phyloP scores from a whole-genome alignment of 2,329 filamentous ascomycete species.

The Penicillium sp. region DNA sequence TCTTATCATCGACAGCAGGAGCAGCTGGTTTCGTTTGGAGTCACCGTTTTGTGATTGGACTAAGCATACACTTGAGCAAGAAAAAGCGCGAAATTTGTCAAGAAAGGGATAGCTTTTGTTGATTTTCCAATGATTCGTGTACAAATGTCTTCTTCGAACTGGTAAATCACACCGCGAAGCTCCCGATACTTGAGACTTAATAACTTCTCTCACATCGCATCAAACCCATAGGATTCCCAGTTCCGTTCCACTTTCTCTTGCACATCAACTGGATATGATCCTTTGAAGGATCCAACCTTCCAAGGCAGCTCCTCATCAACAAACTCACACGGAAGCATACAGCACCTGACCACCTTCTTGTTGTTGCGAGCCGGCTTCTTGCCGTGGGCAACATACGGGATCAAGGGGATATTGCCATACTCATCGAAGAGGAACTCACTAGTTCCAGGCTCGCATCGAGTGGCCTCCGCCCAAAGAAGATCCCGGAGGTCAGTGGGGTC shows the following conservation, averaged over 20 bases:
- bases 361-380: constrained; percentile 4
- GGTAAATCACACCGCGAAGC: too few species aligned
- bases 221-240: constrained; percentile 14
- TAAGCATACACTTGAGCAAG: too few species aligned
- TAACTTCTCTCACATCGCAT: not conserved
- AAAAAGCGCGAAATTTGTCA: too few species aligned
- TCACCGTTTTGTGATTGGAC: too few species aligned
- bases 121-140: too few species aligned
- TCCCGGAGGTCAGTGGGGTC: constrained; percentile 19
- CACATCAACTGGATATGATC: constrained; percentile 11
- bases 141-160: too few species aligned
- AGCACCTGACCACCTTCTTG: constrained; percentile 12
- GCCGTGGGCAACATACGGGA: constrained; percentile 14
- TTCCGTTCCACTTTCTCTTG: constrained; percentile 7
- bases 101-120: too few species aligned
- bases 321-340: constrained; percentile 13
- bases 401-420: constrained; percentile 13
- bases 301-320: constrained; percentile 7
- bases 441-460: constrained; percentile 14
- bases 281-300: constrained; percentile 11
- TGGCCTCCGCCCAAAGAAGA: constrained; percentile 24
- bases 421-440: constrained; percentile 17
- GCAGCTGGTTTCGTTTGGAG: too few species aligned
- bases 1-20: too few species aligned
- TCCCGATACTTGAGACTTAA: not conserved